phyloP scores from a whole-genome alignment of 108 stramenopile genomes.

The Epipyxis sp. region DNA sequence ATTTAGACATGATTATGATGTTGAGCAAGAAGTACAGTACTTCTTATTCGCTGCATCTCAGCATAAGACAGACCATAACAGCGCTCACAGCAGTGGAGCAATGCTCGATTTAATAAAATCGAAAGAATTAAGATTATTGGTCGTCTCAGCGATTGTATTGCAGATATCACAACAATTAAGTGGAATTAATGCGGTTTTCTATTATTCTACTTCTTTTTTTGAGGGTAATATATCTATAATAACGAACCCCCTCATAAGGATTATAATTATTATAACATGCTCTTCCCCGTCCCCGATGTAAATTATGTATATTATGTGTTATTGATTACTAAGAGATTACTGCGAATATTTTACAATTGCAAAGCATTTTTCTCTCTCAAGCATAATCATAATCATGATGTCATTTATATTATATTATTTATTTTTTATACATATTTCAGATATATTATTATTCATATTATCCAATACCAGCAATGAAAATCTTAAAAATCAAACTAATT shows the following conservation, averaged over 20 bases:
- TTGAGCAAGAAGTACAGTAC: slow-evolving; percentile 83
- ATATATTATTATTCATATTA: too few relatives aligned
- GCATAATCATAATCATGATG: too few relatives aligned
- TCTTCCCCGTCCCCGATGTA: too few relatives aligned
- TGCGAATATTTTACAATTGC: too few relatives aligned
- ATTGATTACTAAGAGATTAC: too few relatives aligned
- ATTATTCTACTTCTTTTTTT: slow-evolving; percentile 94
- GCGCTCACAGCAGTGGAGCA: slow-evolving; percentile 41
- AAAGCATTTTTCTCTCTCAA: too few relatives aligned
- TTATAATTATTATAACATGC: neutral
- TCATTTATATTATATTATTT: too few relatives aligned
- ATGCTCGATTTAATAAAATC: slow-evolving; percentile 69
- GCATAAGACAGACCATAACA: slow-evolving; percentile 28
- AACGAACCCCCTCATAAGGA: slow-evolving; percentile 71
- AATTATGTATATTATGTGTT: too few relatives aligned
- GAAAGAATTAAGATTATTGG: slow-evolving; percentile 64
- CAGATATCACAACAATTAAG: slow-evolving; percentile 88
- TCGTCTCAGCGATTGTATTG: slow-evolving; percentile 68
- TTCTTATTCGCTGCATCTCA: slow-evolving; percentile 49
- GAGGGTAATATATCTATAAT: slow-evolving; percentile 85
- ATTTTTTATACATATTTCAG: too few relatives aligned
- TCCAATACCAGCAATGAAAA: too few relatives aligned
- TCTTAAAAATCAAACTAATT: too few relatives aligned
- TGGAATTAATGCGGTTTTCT: slow-evolving; percentile 98
- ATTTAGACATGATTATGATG: slow-evolving; percentile 79